These are phyloP conservation scores for Capronia epimyces DNA, from an alignment of 2,329 filamentous ascomycete genomes.

Conservation along the genomic window DNA sequence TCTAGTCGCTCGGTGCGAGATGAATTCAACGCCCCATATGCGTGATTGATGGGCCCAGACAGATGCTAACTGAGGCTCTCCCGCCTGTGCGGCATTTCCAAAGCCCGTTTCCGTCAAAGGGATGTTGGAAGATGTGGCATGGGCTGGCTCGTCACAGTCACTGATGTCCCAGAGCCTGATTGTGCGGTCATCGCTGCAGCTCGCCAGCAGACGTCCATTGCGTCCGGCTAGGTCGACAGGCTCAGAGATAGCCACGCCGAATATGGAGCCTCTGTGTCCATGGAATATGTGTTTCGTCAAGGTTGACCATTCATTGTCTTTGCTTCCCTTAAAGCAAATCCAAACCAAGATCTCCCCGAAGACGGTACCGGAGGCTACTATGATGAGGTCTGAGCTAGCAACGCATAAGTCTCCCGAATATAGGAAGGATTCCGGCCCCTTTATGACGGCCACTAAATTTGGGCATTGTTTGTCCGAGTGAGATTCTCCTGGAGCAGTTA, in stretches of 20 bases:
- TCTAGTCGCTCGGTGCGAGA: slow-evolving; percentile 33
- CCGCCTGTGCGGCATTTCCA: slow-evolving; percentile 39
- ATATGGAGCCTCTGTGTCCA: slow-evolving; percentile 87
- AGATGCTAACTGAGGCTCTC: slow-evolving; percentile 47
- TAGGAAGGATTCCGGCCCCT: slow-evolving; percentile 67
- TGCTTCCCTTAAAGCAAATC: slow-evolving; percentile 53
- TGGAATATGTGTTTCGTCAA: slow-evolving; percentile 53
- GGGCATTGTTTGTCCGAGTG: slow-evolving; percentile 28
- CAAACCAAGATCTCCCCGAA: slow-evolving; percentile 93
- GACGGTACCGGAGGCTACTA: slow-evolving; percentile 83
- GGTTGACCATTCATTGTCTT: slow-evolving; percentile 29
- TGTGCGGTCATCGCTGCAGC: slow-evolving; percentile 91
- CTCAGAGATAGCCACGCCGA: slow-evolving; percentile 75
- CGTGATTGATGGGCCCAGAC: slow-evolving; percentile 82
- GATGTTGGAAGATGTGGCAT: slow-evolving; percentile 3
- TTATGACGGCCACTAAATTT: slow-evolving; percentile 40
- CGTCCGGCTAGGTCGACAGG: slow-evolving; percentile 39
- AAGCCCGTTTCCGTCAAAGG: slow-evolving; percentile 58
- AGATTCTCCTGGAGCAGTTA: slow-evolving; percentile 31
- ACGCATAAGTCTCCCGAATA: slow-evolving; percentile 75
- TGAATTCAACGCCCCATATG: slow-evolving; percentile 80
- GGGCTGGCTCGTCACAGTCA: slow-evolving; percentile 41
- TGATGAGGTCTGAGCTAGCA: slow-evolving; percentile 53
- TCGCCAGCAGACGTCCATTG: slow-evolving; percentile 64
- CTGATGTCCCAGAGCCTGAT: slow-evolving; percentile 83